Evolutionary conservation across 805 yeast species (phyloP), one percentile per base, ranked within the genome.

Genomic region (Debaryomyces prosopidis): DNA sequence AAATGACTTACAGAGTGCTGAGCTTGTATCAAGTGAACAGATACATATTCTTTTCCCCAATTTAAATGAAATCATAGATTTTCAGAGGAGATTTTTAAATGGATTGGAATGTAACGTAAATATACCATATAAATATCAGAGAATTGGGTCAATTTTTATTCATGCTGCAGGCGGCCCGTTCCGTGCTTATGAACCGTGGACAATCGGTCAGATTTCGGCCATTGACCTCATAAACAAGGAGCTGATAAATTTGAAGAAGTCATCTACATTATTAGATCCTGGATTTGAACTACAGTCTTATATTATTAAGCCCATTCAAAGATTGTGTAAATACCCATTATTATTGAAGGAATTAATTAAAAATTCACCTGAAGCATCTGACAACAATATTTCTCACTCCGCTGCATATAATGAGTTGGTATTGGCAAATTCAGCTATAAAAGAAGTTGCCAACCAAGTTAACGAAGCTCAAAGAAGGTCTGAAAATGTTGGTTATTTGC

Each of bases 321-420:
- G 99, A 51, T 76, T 94, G n/a, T 89, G 97, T 75, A 89, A 91
- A 63, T 94, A 94, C 65, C 99, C 98, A 1, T 69, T 94, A 42
- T 73, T 94, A 40, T 68, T 94, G 42, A 82, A 79, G 55, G 94
- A 89, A 59, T 73, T 94, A 43, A 63, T 88, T 41, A 89, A 89
- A 60, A 62, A 74, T 40, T 79, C 89, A 9, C 85, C 82, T 31
- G 67, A 62, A 42, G 30, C 53, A n/a, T 58, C 50, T 17, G 42
- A 50, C 8, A 30, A 35, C 15, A 32, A 36, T 2, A 43, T 27
- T 16, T 47, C 53, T 3, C 54, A 56, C 3, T 46, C 60, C 2
- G 62, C 67, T 9, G 54, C 63, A 48, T 82, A 80, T 56, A 79
- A 76, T 48, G 98, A 92, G 62, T 71, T 92, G 26, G 70, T 78